Evolutionary conservation across 345 rosid genomes (phyloP), one percentile per base, ranked within the genome.

Genomic region (Ceriops tagal): DNA sequence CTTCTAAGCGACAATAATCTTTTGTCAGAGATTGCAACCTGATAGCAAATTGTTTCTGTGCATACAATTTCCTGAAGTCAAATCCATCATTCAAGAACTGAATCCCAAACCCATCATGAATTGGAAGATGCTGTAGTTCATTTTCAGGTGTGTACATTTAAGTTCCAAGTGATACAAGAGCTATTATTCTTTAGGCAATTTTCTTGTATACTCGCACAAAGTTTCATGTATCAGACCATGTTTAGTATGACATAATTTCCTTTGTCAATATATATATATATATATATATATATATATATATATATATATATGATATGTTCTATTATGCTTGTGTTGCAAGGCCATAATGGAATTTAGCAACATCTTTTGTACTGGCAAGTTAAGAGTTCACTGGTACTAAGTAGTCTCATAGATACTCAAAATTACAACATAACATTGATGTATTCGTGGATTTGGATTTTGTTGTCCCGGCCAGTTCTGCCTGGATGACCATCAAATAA

Each of bases 81-180:
- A 58, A 62, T 39, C 53, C 65, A 60, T 46, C 51, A 1, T 43
- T 39, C 16, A 24, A 49, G 22, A 19, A 9, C 69, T 21, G 30
- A 66, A n/a, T 57, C 61, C 66, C 24, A 37, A 64, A 51, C 60
- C 5, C 60, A 37, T 64, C 59, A 53, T 62, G 26, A 70, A 65
- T 26, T 52, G 58, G 46, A 56, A 64, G 72, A 57, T 65, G 61
- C 61, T 61, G 77, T 35, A 43, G 67, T 64, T 77, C 63, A 68
- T 53, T 39, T 59, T 62, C 69, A 65, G 78, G 66, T 67, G 32
- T 69, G 66, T 74, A 64, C 58, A 79, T 58, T 31, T 61, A 62
- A 71, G 26, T 56, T 64, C 53, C 58, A 65, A 30, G 70, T 24
- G 68, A 18, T 31, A 15, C 61, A 30, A 32, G 21, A 64, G 49